Conservation (phyloP, 108 stramenopile genomes). For the Nitzschia putrida region DNA sequence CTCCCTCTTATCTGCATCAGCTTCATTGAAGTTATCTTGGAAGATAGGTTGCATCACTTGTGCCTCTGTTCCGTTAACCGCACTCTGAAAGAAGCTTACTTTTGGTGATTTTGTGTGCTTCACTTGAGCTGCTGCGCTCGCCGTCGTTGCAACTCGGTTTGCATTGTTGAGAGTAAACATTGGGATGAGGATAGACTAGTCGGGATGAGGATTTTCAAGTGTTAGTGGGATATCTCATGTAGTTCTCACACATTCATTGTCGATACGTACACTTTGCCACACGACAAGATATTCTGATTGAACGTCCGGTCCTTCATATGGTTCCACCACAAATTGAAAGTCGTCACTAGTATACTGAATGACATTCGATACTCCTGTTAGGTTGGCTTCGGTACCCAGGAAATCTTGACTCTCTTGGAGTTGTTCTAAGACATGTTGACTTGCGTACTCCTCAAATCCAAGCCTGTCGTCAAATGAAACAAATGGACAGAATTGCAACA, state of each 20-base stretch:
- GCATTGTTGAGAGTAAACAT: neutral
- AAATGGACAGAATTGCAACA: neutral
- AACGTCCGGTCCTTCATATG: too few relatives aligned
- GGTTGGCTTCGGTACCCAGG: too few relatives aligned
- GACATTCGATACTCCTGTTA: too few relatives aligned
- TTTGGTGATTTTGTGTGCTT: too few relatives aligned
- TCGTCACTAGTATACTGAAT: too few relatives aligned
- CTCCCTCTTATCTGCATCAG: neutral
- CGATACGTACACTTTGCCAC: neutral
- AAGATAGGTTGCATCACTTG: slow-evolving; percentile 5
- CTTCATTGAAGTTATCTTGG: neutral
- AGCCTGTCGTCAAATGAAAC: neutral
- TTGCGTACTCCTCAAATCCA: neutral
- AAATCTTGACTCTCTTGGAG: neutral
- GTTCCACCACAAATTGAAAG: too few relatives aligned
- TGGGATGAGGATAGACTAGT: too few relatives aligned
- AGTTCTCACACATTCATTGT: neutral
- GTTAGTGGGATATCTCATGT: neutral
- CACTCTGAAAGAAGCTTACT: too few relatives aligned
- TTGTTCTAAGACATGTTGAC: too few relatives aligned
- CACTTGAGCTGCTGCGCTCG: neutral
- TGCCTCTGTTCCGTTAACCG: neutral
- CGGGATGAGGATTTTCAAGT: too few relatives aligned
- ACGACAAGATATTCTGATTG: too few relatives aligned
- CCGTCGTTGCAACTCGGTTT: neutral